Conservation (phyloP, 139 green algal species). For the Edaphochlamys debaryana region DNA sequence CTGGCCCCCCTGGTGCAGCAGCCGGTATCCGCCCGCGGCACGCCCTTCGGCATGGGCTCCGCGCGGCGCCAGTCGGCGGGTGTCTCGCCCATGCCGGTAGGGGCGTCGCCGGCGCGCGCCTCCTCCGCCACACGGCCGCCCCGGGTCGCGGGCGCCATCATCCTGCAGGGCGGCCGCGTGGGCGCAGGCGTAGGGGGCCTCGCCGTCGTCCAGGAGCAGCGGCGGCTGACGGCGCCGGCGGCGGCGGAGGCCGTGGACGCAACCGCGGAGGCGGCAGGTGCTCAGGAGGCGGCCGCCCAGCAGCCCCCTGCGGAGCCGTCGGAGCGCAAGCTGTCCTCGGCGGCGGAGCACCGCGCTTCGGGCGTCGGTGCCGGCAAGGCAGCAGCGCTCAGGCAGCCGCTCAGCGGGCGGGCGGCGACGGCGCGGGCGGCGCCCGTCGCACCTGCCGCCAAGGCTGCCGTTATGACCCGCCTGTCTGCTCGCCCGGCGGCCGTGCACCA, state of each 20-base stretch:
- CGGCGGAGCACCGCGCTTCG: background rate
- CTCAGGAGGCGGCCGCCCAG: no score
- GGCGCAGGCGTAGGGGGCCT: background rate
- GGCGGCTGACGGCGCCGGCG: no score
- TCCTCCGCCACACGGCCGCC: no score
- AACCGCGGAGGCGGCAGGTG: background rate
- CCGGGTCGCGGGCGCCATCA: background rate
- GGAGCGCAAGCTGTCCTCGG: background rate
- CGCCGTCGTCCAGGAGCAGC: background rate
- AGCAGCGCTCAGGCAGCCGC: no score
- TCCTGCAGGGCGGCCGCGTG: background rate
- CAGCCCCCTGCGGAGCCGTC: no score
- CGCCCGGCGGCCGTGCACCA: background rate
- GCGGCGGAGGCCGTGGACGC: no score
- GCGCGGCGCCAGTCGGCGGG: background rate
- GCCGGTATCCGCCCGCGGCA: background rate
- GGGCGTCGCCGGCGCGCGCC: no score
- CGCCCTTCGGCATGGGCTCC: no score
- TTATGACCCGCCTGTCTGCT: background rate
- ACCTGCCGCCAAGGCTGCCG: background rate
- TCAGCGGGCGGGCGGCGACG: no score
- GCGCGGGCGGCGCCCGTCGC: background rate
- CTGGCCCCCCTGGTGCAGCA: conserved; percentile 21
- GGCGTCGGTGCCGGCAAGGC: background rate
- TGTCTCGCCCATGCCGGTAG: background rate